A percentile compares a stretch with the other conserved stretches of the same genome.
These are phyloP conservation scores for Filosporella fistucella DNA, from an alignment of 495 filamentous ascomycete genomes.

Conservation along the genomic window DNA sequence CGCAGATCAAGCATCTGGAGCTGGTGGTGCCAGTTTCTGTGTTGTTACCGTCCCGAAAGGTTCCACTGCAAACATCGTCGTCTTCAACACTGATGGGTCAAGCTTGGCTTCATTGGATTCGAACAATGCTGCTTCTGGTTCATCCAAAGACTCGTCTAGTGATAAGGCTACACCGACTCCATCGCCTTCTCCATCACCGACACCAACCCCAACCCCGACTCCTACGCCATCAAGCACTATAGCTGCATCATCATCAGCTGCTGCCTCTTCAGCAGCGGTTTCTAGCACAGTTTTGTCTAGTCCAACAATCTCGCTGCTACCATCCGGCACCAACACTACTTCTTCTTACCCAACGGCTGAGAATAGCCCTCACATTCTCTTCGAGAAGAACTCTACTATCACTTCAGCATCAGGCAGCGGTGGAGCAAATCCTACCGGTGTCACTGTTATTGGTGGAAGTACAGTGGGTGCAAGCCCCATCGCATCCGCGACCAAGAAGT, in stretches of 20 bases:
- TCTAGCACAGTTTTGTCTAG: slow-evolving; percentile 7
- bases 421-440: slow-evolving; percentile 4
- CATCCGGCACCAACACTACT: slow-evolving; percentile 7
- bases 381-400: slow-evolving; percentile 13
- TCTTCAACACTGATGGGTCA: slow-evolving; percentile 37
- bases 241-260: background rate
- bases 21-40: slow-evolving; percentile 70
- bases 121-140: background rate
- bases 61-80: slow-evolving; percentile 61
- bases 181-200: slow-evolving; percentile 3
- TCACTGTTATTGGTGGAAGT: background rate
- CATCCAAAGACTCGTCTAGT: background rate
- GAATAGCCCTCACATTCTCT: slow-evolving; percentile 15
- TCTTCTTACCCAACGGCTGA: slow-evolving; percentile 4
- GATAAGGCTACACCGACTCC: slow-evolving; percentile 4
- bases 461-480: background rate
- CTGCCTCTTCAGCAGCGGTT: background rate
- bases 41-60: slow-evolving; percentile 74
- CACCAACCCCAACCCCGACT: background rate
- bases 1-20: slow-evolving; percentile 43
- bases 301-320: background rate
- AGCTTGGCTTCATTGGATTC: slow-evolving; percentile 2
- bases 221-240: background rate
- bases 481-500: slow-evolving; percentile 9
- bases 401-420: background rate